Percentiles rank a stretch among this genome's conserved stretches.
These are phyloP conservation scores for Aurantiochytrium sp. DNA, from an alignment of 108 stramenopile genomes.

Conservation along the genomic window DNA sequence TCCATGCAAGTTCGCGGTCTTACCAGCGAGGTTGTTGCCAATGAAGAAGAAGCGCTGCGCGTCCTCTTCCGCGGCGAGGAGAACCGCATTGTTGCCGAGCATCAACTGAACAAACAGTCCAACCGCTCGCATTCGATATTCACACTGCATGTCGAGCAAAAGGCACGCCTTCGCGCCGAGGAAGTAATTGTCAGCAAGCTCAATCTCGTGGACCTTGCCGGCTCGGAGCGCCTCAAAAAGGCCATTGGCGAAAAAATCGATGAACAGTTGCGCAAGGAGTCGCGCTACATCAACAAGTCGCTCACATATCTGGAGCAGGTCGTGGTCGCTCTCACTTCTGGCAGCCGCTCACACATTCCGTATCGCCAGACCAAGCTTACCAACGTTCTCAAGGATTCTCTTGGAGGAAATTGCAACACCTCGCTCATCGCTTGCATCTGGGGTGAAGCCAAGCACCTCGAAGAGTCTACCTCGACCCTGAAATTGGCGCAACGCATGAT, in stretches of 20 bases:
- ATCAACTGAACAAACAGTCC: constrained; percentile 52
- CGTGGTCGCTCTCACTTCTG: constrained; percentile 53
- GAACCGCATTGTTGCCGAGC: constrained; percentile 37
- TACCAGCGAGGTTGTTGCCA: constrained; percentile 30
- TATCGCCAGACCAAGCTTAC: constrained; percentile 59
- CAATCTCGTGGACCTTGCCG: constrained; percentile 56
- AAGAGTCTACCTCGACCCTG: constrained; percentile 58
- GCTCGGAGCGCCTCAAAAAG: constrained; percentile 61
- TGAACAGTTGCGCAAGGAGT: constrained; percentile 40
- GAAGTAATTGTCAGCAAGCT: constrained; percentile 53
- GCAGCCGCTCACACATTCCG: constrained; percentile 40
- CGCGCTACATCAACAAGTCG: constrained; percentile 60
- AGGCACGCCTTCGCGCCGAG: constrained; percentile 41
- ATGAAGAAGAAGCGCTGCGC: constrained; percentile 35
- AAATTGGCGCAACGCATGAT: constrained; percentile 48
- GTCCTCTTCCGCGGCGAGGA: constrained; percentile 36
- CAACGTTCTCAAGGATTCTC: constrained; percentile 49
- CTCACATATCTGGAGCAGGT: constrained; percentile 64
- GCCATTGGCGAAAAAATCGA: constrained; percentile 28
- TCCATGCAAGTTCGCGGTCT: constrained; percentile 47
- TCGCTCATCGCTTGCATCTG: constrained; percentile 57
- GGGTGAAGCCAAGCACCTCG: constrained; percentile 53
- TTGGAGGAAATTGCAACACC: constrained; percentile 54
- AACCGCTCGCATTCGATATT: constrained; percentile 62
- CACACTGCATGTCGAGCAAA: constrained; percentile 50